phyloP scores from a whole-genome alignment of 345 rosid species.

The Fremontodendron californicum region DNA sequence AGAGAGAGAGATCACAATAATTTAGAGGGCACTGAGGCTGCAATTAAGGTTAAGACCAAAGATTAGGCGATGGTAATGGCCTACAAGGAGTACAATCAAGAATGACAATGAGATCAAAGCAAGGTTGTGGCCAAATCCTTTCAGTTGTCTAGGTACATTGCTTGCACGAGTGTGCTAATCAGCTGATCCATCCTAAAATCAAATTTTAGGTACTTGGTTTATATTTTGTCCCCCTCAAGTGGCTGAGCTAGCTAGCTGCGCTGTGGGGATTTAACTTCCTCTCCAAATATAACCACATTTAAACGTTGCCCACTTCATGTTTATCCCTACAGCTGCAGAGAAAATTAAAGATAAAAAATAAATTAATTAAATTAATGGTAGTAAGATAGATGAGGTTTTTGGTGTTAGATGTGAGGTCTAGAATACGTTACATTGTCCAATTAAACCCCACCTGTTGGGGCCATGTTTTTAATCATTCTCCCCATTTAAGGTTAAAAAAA shows the following conservation, averaged over 20 bases:
- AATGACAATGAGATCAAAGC: slow-evolving; percentile 13
- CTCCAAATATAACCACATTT: slow-evolving; percentile 15
- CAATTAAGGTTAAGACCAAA: slow-evolving; percentile 5
- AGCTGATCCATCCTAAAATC: slow-evolving; percentile 18
- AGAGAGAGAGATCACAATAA: not conserved
- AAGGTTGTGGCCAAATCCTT: slow-evolving; percentile 10
- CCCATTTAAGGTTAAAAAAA: slow-evolving; percentile 29
- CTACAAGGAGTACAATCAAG: slow-evolving; percentile 19
- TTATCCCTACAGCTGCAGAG: slow-evolving; percentile 1
- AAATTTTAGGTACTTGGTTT: slow-evolving; percentile 15
- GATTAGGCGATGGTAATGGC: slow-evolving; percentile 14
- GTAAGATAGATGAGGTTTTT: slow-evolving; percentile 23
- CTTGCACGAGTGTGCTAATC: slow-evolving; percentile 26
- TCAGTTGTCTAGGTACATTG: slow-evolving; percentile 30
- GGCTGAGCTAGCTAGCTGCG: slow-evolving; percentile 18
- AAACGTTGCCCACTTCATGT: slow-evolving; percentile 14
- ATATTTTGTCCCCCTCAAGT: slow-evolving; percentile 21
- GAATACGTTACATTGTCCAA: slow-evolving; percentile 31
- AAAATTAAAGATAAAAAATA: not conserved
- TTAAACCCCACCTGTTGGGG: slow-evolving; percentile 27
- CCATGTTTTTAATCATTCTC: slow-evolving; percentile 27
- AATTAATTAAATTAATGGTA: not conserved
- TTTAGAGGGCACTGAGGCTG: slow-evolving; percentile 8
- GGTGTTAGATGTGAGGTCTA: not conserved
- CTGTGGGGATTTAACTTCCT: not conserved